Evolutionary conservation across 768 basidiomycete species (phyloP).

Genomic region (Mycena indigotica): DNA sequence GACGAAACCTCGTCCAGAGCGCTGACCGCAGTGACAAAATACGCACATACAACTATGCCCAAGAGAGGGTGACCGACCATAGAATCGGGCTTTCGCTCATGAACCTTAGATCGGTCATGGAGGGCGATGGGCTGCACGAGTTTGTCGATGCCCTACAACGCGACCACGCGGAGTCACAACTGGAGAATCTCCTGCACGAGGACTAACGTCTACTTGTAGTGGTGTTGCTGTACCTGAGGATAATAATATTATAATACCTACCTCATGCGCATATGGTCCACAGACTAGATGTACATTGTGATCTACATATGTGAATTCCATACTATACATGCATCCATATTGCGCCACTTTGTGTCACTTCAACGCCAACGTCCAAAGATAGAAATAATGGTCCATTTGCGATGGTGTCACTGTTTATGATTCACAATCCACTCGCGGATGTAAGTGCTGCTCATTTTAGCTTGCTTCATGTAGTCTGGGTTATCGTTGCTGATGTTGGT

Average conservation of each 20-base stretch:
- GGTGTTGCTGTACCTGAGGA: too few species aligned
- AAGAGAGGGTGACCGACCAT: constrained; percentile 95
- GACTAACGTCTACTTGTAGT: constrained; percentile 5
- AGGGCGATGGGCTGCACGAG: constrained; percentile 61
- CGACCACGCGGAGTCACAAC: constrained; percentile 54
- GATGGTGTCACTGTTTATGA: background rate
- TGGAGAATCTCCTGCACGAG: constrained; percentile 52
- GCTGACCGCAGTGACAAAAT: constrained; percentile 93
- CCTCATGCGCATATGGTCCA: too few species aligned
- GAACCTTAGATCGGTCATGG: constrained; percentile 66
- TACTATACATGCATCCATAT: too few species aligned
- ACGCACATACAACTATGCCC: constrained; percentile 92
- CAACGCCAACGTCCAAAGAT: background rate
- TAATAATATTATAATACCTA: too few species aligned
- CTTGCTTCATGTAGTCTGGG: constrained; percentile 65
- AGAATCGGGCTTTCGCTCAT: constrained; percentile 76
- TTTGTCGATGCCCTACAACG: constrained; percentile 61
- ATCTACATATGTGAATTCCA: too few species aligned
- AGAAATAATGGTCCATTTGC: background rate
- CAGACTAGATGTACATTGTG: too few species aligned
- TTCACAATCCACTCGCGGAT: constrained; percentile 86
- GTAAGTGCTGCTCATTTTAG: constrained; percentile 94
- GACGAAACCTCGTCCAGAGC: constrained; percentile 75
- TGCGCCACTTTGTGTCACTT: too few species aligned
- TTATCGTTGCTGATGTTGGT: constrained; percentile 65